phyloP scores from a whole-genome alignment of 352 stramenopile genomes.

The Pythium aquatile region DNA sequence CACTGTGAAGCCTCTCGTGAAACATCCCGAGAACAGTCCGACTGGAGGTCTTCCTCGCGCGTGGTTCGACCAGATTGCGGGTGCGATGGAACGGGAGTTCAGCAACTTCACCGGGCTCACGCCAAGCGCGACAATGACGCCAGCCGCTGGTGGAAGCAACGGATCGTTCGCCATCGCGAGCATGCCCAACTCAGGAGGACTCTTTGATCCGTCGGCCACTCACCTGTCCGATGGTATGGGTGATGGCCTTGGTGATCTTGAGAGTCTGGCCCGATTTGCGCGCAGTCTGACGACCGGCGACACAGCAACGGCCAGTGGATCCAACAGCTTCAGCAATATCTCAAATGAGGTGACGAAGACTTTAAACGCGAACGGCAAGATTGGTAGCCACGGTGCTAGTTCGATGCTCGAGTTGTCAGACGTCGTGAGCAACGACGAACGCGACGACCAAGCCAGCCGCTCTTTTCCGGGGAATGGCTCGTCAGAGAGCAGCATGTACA shows the following conservation, averaged over 20 bases:
- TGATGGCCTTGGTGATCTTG: conserved; percentile 57
- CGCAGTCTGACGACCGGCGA: conserved; percentile 50
- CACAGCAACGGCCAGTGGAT: conserved; percentile 27
- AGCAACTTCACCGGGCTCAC: conserved; percentile 32
- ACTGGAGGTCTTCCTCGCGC: conserved; percentile 69
- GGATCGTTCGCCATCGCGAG: not conserved
- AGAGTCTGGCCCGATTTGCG: conserved; percentile 70
- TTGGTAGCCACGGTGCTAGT: conserved; percentile 4
- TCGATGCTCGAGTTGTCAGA: conserved; percentile 50
- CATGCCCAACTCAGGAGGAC: conserved; percentile 12
- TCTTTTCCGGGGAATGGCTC: conserved; percentile 65
- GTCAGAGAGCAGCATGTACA: conserved; percentile 38
- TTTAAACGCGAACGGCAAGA: conserved; percentile 33
- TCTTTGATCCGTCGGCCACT: conserved; percentile 22
- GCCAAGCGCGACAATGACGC: conserved; percentile 12
- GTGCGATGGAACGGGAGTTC: conserved; percentile 45
- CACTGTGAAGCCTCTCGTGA: conserved; percentile 73
- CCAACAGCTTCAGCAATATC: conserved; percentile 42
- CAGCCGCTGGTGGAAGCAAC: not conserved
- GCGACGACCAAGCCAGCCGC: conserved; percentile 58
- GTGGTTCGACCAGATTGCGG: conserved; percentile 75
- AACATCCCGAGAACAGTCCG: conserved; percentile 60
- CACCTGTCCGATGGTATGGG: conserved; percentile 48
- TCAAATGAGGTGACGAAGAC: conserved; percentile 81
- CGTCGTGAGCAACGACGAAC: conserved; percentile 60